A percentile compares a stretch with the other conserved stretches of the same genome.
Evolutionary conservation across 2,329 filamentous ascomycete genomes (phyloP).

Genomic region (Plectosphaerella cucumerina): DNA sequence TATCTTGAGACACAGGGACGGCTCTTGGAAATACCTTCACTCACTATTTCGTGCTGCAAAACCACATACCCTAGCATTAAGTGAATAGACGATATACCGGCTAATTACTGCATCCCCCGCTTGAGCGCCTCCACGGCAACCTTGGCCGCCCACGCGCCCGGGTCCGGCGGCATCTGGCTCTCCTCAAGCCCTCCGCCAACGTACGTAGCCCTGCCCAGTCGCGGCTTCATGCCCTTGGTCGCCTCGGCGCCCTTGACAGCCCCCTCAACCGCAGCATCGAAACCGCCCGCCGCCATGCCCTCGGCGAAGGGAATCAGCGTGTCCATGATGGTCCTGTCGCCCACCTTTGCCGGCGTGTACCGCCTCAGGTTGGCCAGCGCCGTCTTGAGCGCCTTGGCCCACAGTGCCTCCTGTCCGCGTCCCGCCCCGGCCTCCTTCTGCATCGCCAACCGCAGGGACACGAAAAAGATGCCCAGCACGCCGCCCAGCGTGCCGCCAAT

Average conservation of each 20-base stretch:
- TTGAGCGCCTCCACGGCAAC: constrained; percentile 41
- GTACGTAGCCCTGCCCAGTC: constrained; percentile 64
- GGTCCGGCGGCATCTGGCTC: constrained; percentile 57
- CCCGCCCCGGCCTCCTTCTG: constrained; percentile 28
- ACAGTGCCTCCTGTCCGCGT: constrained; percentile 32
- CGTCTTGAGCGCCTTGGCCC: constrained; percentile 35
- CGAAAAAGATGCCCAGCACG: constrained; percentile 51
- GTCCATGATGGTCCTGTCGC: constrained; percentile 56
- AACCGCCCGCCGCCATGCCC: constrained; percentile 39
- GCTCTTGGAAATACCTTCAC: no score
- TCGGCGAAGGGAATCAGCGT: constrained; percentile 50
- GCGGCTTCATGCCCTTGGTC: constrained; percentile 62
- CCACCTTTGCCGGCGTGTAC: constrained; percentile 52
- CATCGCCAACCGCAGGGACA: constrained; percentile 39
- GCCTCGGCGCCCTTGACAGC: constrained; percentile 57
- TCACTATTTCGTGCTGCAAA: no score
- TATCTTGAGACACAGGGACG: no score
- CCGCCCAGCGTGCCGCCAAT: constrained; percentile 52
- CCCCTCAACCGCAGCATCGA: constrained; percentile 53
- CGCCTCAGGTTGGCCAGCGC: constrained; percentile 43
- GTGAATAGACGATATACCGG: background rate
- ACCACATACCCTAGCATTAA: no score
- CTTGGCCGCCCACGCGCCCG: constrained; percentile 67
- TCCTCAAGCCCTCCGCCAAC: constrained; percentile 50
- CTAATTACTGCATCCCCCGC: constrained; percentile 11